Conservation (phyloP, 225 moss, liverwort and hornwort genomes). For the Ulota crispa region DNA sequence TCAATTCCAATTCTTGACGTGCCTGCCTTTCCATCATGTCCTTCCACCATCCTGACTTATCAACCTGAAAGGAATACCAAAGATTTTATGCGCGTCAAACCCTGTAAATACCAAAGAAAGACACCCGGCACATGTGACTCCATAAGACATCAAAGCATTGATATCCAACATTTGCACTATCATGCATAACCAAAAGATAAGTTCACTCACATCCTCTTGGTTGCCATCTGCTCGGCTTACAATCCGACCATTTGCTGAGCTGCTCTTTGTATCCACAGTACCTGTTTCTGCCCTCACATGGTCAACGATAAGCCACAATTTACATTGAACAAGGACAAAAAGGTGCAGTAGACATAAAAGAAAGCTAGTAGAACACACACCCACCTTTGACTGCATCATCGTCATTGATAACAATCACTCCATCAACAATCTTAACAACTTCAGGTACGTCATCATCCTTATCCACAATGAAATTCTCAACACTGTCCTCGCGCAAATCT, state of each 20-base stretch:
- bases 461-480: slow-evolving; percentile 71
- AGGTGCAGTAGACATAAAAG: not conserved
- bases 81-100: slow-evolving; percentile 5
- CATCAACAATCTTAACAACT: slow-evolving; percentile 35
- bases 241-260: slow-evolving; percentile 30
- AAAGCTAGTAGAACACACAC: slow-evolving; percentile 12
- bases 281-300: slow-evolving; percentile 33
- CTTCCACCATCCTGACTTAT: slow-evolving; percentile 89
- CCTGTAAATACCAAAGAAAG: not conserved
- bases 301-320: slow-evolving; percentile 21
- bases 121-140: not conserved
- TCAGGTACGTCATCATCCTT: slow-evolving; percentile 82
- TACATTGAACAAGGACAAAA: slow-evolving; percentile 6
- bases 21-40: slow-evolving; percentile 55
- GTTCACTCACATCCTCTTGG: slow-evolving; percentile 46
- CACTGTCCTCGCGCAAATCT: slow-evolving; percentile 55
- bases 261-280: slow-evolving; percentile 41
- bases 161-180: slow-evolving; percentile 7
- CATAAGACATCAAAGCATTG: not conserved
- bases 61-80: slow-evolving; percentile 47
- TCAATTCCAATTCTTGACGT: slow-evolving; percentile 61
- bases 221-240: slow-evolving; percentile 37
- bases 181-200: slow-evolving; percentile 18
- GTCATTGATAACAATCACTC: slow-evolving; percentile 52
- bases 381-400: slow-evolving; percentile 57